These are phyloP conservation scores for Penicillium chermesinum DNA, from an alignment of 495 filamentous ascomycete species.

Conservation along the genomic window DNA sequence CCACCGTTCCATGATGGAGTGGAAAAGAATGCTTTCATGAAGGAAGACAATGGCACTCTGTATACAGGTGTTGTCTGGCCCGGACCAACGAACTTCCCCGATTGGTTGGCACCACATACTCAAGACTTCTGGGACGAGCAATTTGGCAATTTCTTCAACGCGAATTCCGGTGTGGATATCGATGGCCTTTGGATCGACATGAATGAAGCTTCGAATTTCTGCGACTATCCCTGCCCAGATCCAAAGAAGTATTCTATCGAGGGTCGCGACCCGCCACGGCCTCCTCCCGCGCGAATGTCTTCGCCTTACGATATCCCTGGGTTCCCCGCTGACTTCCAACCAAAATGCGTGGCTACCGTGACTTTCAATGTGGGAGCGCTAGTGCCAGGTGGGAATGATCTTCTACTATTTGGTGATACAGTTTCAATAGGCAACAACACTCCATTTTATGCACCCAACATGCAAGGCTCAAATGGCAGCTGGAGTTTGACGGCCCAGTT, in stretches of 20 bases:
- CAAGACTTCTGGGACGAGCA: slow-evolving; percentile 22
- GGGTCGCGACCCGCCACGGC: slow-evolving; percentile 13
- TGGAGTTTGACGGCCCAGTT: background rate
- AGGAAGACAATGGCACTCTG: slow-evolving; percentile 9
- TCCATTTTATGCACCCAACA: background rate
- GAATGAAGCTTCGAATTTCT: slow-evolving; percentile 21
- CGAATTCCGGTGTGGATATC: slow-evolving; percentile 12
- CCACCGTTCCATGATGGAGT: slow-evolving; percentile 9
- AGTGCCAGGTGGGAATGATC: background rate
- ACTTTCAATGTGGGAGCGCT: background rate
- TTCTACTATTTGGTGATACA: background rate
- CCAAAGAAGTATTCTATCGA: slow-evolving; percentile 12
- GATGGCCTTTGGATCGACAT: slow-evolving; percentile 27
- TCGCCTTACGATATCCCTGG: slow-evolving; percentile 16
- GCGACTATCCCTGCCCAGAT: slow-evolving; percentile 6
- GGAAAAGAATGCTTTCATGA: slow-evolving; percentile 16
- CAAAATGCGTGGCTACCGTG: slow-evolving; percentile 6
- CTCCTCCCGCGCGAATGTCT: slow-evolving; percentile 13
- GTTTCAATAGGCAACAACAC: background rate
- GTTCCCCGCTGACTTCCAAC: slow-evolving; percentile 18
- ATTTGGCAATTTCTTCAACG: slow-evolving; percentile 9
- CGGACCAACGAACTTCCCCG: slow-evolving; percentile 22
- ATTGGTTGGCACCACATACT: slow-evolving; percentile 19
- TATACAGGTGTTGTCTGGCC: slow-evolving; percentile 23
- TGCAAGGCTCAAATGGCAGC: background rate